Evolutionary conservation across 106 monocot species (phyloP), one percentile per base, ranked within the genome.

Genomic region (Allium fistulosum): DNA sequence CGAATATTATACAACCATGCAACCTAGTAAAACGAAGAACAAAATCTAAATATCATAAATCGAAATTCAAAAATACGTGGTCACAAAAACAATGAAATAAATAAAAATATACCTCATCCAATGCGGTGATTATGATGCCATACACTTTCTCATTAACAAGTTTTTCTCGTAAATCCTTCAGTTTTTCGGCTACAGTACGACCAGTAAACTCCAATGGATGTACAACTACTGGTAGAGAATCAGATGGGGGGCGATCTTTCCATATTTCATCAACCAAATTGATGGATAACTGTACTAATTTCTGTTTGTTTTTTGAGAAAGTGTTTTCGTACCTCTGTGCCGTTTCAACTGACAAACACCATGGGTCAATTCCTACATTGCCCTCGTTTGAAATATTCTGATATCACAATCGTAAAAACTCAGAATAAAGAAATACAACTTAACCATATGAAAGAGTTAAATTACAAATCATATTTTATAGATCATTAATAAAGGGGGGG

Each of bases 1-100:
- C 97, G 79, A 51, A 97, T 69, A 73, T 97, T 97, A 79, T 84
- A 97, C 26, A 97, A 76, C 97, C 97, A 97, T 46, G 92, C 88
- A 80, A 97, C 89, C 97, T 97, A 66, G 22, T 71, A 9, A 57
- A 62, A 60, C 57, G 17, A 56, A 71, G 52, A 27, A 46, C 55
- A 50, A 5, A n/a, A 46, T n/a, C 57, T 46, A 51, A 57, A 49
- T 53, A 46, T 13, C 51, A 57, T 11, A 48, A 8, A 49, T 26
- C 22, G 37, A 59, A 0, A 51, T 5, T 16, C 2, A 72, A 63
- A n/a, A 14, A 14, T 37, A 14, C 52, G 6, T 14, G 46, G 16
- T 15, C 13, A 48, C 59, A 53, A n/a, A 63, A 45, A 22, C 26
- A 62, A 63, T 17, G 16, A 17, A 64, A 17, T 26, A 11, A 14